Conservation (phyloP, 352 stramenopile species). For the Phytophthora citrophthora region DNA sequence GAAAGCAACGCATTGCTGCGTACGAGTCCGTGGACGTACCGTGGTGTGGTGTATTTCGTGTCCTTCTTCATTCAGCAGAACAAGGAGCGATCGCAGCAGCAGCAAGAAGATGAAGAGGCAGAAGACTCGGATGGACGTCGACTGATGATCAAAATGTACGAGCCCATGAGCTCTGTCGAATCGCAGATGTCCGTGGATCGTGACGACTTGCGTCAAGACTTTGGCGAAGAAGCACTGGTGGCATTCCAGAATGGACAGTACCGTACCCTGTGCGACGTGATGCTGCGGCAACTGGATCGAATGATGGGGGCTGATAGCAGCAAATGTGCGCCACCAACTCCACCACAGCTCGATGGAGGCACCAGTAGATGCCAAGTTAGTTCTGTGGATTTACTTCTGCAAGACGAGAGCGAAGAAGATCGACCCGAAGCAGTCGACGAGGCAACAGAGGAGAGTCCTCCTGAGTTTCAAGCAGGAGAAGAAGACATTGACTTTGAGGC, state of each 20-base stretch:
- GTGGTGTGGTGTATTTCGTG: constrained; percentile 76
- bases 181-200: constrained; percentile 69
- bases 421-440: constrained; percentile 10
- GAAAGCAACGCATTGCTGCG: constrained; percentile 49
- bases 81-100: constrained; percentile 23
- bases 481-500: constrained; percentile 9
- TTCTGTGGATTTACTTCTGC: constrained; percentile 21
- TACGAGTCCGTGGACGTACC: constrained; percentile 74
- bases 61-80: constrained; percentile 71
- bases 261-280: constrained; percentile 63
- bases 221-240: constrained; percentile 47
- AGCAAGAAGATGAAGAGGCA: constrained; percentile 1
- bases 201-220: constrained; percentile 63
- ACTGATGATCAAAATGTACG: constrained; percentile 80
- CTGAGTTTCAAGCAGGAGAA: neutral
- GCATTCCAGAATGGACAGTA: constrained; percentile 59
- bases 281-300: constrained; percentile 58
- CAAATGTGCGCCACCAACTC: constrained; percentile 10
- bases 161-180: constrained; percentile 80
- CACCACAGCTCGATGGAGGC: neutral
- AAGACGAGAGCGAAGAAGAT: constrained; percentile 11
- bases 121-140: constrained; percentile 10
- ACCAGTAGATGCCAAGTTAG: constrained; percentile 7
- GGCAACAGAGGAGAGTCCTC: neutral
- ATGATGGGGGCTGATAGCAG: constrained; percentile 48